These are phyloP conservation scores for Gossypium rotundifolium DNA, from an alignment of 345 rosid species.

Conservation along the genomic window DNA sequence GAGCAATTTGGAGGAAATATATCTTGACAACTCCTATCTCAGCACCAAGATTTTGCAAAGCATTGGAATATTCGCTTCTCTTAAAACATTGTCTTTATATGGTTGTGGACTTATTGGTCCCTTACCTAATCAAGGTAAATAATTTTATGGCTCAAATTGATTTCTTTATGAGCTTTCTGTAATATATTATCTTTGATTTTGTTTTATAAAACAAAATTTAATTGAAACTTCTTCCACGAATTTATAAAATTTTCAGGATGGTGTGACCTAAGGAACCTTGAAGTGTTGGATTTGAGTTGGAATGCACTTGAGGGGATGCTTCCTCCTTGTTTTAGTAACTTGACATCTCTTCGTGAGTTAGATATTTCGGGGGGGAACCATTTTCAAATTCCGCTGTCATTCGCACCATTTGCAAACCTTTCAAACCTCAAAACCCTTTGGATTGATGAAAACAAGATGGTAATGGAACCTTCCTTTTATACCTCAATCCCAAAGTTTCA, in stretches of 20 bases:
- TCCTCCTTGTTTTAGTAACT: slow-evolving; percentile 7
- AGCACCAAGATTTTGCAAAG: too few species aligned
- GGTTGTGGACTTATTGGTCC: too few species aligned
- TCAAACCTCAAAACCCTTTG: slow-evolving; percentile 6
- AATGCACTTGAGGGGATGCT: background rate
- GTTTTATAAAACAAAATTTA: too few species aligned
- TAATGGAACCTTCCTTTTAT: background rate
- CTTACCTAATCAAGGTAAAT: too few species aligned
- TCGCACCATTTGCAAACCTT: slow-evolving; percentile 8
- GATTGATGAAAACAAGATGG: background rate
- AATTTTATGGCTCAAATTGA: too few species aligned
- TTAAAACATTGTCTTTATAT: too few species aligned
- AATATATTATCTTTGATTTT: too few species aligned
- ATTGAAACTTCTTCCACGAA: too few species aligned
- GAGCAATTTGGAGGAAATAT: too few species aligned
- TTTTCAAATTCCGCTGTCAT: background rate
- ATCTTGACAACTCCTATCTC: too few species aligned
- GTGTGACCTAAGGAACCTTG: slow-evolving; percentile 8
- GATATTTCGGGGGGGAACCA: background rate
- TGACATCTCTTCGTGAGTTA: slow-evolving; percentile 10
- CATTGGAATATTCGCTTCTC: too few species aligned
- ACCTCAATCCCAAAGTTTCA: background rate
- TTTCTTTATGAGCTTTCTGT: too few species aligned
- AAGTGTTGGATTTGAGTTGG: background rate
- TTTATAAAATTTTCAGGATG: background rate